Conservation (phyloP, 1,284 basidiomycete species). For the Cutaneotrichosporon dermatis region DNA sequence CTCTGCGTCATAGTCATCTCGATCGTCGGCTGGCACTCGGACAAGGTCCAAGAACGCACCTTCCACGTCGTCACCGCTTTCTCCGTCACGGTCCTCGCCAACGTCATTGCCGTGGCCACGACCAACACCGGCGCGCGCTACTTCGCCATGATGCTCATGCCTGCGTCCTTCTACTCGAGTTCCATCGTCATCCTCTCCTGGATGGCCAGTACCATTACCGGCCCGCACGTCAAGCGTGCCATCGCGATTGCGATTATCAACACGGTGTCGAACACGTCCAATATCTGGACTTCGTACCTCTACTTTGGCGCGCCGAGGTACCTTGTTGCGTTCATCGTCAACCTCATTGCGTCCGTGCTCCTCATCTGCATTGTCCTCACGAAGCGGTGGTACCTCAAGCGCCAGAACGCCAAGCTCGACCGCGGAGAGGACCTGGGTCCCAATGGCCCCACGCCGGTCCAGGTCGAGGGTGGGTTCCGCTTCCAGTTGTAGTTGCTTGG, state of each 20-base stretch:
- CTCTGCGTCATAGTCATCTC: slow-evolving; percentile 37
- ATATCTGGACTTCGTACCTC: slow-evolving; percentile 48
- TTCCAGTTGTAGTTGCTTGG: slow-evolving; percentile 42
- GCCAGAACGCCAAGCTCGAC: slow-evolving; percentile 43
- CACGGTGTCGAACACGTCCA: slow-evolving; percentile 44
- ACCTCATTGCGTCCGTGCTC: slow-evolving; percentile 41
- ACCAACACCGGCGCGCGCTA: slow-evolving; percentile 43
- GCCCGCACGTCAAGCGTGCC: slow-evolving; percentile 47
- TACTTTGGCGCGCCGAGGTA: slow-evolving; percentile 39
- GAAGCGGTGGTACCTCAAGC: slow-evolving; percentile 36
- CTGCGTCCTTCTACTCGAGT: slow-evolving; percentile 40
- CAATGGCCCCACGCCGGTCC: slow-evolving; percentile 36
- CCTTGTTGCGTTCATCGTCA: slow-evolving; percentile 39
- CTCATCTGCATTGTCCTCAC: slow-evolving; percentile 31
- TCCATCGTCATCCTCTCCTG: slow-evolving; percentile 45
- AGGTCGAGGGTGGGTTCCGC: slow-evolving; percentile 41
- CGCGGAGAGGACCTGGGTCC: slow-evolving; percentile 34
- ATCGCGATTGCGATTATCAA: slow-evolving; percentile 49
- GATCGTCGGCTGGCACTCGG: slow-evolving; percentile 40
- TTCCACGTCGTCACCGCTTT: slow-evolving; percentile 18
- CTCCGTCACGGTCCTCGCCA: slow-evolving; percentile 61
- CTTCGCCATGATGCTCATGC: slow-evolving; percentile 37
- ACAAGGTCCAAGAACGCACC: slow-evolving; percentile 37
- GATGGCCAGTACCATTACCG: slow-evolving; percentile 44
- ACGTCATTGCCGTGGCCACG: slow-evolving; percentile 60